phyloP scores from a whole-genome alignment of 2,329 filamentous ascomycete species.

The Colletotrichum sp. region DNA sequence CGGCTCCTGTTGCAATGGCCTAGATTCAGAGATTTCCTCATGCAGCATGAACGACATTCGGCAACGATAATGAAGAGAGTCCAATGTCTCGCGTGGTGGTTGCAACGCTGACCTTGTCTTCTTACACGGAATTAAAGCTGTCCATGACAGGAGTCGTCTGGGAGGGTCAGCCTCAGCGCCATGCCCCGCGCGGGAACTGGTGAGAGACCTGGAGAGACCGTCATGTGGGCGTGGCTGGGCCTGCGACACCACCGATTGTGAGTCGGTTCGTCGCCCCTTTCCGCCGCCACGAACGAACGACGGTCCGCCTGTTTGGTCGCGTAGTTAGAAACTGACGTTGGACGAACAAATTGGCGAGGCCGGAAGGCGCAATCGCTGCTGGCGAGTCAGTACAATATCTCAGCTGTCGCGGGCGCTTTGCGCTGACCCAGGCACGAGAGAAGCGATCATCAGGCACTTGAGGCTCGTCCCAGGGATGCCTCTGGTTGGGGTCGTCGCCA shows the following conservation, averaged over 20 bases:
- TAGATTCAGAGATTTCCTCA: not conserved
- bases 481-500: not conserved
- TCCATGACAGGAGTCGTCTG: not conserved
- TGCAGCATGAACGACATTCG: not conserved
- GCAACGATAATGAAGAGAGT: not conserved
- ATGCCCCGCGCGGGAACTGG: conserved; percentile 9
- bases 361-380: conserved; percentile 8
- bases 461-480: conserved; percentile 17
- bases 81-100: conserved; percentile 20
- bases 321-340: not conserved
- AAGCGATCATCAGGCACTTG: conserved; percentile 19
- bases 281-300: not conserved
- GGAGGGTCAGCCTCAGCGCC: conserved; percentile 14
- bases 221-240: conserved; percentile 6
- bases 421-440: conserved; percentile 18
- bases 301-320: conserved; percentile 1
- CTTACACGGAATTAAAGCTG: not conserved
- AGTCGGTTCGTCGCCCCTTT: conserved; percentile 5
- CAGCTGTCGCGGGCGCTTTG: conserved; percentile 1
- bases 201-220: not conserved
- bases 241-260: not conserved
- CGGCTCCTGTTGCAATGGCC: not conserved
- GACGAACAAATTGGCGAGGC: not conserved
- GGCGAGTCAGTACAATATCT: conserved; percentile 5
- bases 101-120: conserved; percentile 13